A percentile compares a stretch with the other conserved stretches of the same genome.
Conservation (phyloP, 75 land plant genomes). For the Ceratopteris richardii region DNA sequence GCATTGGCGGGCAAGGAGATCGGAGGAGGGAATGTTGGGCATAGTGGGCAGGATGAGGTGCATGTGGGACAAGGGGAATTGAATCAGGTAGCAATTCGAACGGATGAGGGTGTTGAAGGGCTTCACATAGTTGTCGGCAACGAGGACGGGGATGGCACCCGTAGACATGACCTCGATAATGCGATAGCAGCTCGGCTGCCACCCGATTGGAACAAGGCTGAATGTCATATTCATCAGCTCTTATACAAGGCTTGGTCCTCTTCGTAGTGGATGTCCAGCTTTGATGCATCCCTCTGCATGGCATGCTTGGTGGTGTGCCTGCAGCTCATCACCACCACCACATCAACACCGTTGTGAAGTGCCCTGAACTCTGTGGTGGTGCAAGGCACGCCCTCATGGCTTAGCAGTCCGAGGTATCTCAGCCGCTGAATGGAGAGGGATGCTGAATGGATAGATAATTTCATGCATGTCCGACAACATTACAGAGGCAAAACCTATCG, state of each 20-base stretch:
- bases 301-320: constrained; percentile 21
- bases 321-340: constrained; percentile 31
- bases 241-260: constrained; percentile 8
- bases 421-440: constrained; percentile 24
- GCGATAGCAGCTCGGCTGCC: constrained; percentile 21
- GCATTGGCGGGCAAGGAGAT: constrained; percentile 16
- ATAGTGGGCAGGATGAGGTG: constrained; percentile 18
- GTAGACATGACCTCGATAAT: constrained; percentile 28
- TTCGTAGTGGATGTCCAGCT: background rate
- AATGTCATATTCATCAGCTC: constrained; percentile 26
- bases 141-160: constrained; percentile 27
- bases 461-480: constrained; percentile 24
- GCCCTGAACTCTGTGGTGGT: constrained; percentile 16
- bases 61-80: constrained; percentile 28
- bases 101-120: constrained; percentile 30
- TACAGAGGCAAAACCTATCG: constrained; percentile 26
- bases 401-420: constrained; percentile 17
- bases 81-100: constrained; percentile 23
- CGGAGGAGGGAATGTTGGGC: background rate
- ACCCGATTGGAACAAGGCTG: constrained; percentile 13
- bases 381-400: constrained; percentile 20
- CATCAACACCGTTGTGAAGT: constrained; percentile 8
- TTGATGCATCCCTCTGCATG: background rate
- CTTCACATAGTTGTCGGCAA: constrained; percentile 34
- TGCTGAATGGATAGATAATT: constrained; percentile 21